Conservation (phyloP, 495 filamentous ascomycete genomes). For the Lentithecium fluviatile region DNA sequence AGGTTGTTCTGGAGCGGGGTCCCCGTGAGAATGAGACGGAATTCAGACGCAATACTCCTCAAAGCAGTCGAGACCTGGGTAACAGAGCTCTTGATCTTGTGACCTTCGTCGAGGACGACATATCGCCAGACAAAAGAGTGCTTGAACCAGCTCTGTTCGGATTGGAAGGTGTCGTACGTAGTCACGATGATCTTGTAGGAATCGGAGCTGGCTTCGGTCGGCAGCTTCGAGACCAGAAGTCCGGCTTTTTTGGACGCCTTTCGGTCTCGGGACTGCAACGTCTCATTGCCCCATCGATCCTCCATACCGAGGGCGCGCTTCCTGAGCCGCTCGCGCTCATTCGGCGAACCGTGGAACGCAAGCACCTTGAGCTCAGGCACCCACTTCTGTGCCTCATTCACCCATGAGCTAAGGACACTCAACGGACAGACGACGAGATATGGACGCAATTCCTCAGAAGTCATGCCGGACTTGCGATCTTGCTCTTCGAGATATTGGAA, state of each 20-base stretch:
- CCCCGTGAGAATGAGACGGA: slow-evolving; percentile 60
- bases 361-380: slow-evolving; percentile 56
- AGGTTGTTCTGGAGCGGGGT: slow-evolving; percentile 69
- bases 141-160: slow-evolving; percentile 60
- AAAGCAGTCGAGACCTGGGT: slow-evolving; percentile 53
- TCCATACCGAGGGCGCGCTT: slow-evolving; percentile 47
- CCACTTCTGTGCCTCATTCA: slow-evolving; percentile 58
- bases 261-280: slow-evolving; percentile 37
- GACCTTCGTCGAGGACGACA: slow-evolving; percentile 60
- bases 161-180: slow-evolving; percentile 60
- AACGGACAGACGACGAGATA: slow-evolving; percentile 62
- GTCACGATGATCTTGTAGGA: slow-evolving; percentile 57
- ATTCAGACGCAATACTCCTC: slow-evolving; percentile 54
- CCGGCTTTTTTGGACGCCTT: slow-evolving; percentile 43
- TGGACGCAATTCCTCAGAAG: slow-evolving; percentile 45
- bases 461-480: slow-evolving; percentile 19
- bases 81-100: slow-evolving; percentile 60
- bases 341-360: slow-evolving; percentile 56
- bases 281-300: slow-evolving; percentile 47
- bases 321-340: slow-evolving; percentile 53
- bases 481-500: slow-evolving; percentile 53
- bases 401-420: slow-evolving; percentile 59
- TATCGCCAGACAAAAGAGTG: slow-evolving; percentile 59
- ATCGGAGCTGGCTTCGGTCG: slow-evolving; percentile 63
- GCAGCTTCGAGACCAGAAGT: slow-evolving; percentile 49